Base-by-base conservation (phyloP, 129 eudicot genomes). In the Lactuca sativa region DNA sequence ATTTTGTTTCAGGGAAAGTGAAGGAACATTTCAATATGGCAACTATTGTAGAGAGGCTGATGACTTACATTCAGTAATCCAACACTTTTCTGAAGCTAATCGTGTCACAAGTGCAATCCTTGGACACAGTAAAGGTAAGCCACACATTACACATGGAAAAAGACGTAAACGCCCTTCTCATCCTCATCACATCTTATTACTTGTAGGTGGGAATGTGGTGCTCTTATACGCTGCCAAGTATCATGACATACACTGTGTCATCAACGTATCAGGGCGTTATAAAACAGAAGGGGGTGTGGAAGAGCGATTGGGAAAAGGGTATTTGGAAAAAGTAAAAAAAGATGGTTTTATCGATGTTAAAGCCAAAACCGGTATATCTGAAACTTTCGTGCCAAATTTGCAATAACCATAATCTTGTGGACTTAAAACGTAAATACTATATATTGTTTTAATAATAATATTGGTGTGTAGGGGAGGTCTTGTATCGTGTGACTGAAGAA, bases 101-200 rank as follows among this genome's bases (percentile, higher is more conserved):
- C 89, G 89, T 59, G 69, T 44, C 38, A 79, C 82, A 73, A 56
- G 62, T 74, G 84, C 90, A 57, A 77, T 90, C 54, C 77, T 90
- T 34, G 95, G 97, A 68, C 97, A 90, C 57, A 90, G 95, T 75
- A 90, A 90, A 90, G 95, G 97, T 87, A 64, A 15, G 43, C 58
- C 56, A 56, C 34, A 43, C 30, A 43, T 7, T 6, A 47, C 7
- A 47, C 15, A 13, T 44, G 14, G 51, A 3, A 10, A 44, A 47
- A 47, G 52, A 47, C 52, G 5, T 47, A 11, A 47, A 47, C 12
- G 15, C 52, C 52, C 52, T 47, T 47, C n/a, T 47, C 5, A 47
- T 47, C 52, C 5, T 47, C 14, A 47, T 11, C 9, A 15, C 15
- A 59, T 76, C 48, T 59, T 59, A 30, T 74, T 74, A 33, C 53